These are phyloP conservation scores for Trichosporon sp. DNA, from an alignment of 1,284 basidiomycete species.

Conservation along the genomic window DNA sequence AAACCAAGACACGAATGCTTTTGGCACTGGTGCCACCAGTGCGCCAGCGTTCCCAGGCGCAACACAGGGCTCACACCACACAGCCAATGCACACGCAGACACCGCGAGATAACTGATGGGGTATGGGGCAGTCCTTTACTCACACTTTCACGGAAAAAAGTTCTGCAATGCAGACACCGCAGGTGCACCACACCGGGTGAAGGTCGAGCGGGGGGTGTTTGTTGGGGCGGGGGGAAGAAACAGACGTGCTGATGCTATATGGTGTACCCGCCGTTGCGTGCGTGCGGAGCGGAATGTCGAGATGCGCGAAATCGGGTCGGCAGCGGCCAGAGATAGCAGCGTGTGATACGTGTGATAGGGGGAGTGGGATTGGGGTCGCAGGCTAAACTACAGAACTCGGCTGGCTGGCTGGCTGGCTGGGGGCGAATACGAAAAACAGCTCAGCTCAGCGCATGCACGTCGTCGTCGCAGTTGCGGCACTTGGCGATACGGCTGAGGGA, in stretches of 20 bases:
- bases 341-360: neutral
- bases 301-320: neutral
- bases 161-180: neutral
- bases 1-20: neutral
- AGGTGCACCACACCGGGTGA: neutral
- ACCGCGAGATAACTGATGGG: neutral
- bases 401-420: too few relatives aligned
- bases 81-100: neutral
- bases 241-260: neutral
- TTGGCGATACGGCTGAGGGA: neutral
- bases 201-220: neutral
- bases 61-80: neutral
- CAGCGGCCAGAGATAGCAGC: neutral
- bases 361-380: neutral
- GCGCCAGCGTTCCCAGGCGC: neutral
- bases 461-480: neutral
- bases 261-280: neutral
- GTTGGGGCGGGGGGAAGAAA: neutral
- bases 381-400: neutral
- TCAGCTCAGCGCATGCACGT: neutral
- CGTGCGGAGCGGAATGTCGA: neutral
- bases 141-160: neutral
- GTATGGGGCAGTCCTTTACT: neutral
- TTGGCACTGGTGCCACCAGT: neutral
- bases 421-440: slow-evolving; percentile 3